A percentile compares a stretch with the other conserved stretches of the same genome.
phyloP scores from a whole-genome alignment of 768 basidiomycete species.

The Amanita muscaria region DNA sequence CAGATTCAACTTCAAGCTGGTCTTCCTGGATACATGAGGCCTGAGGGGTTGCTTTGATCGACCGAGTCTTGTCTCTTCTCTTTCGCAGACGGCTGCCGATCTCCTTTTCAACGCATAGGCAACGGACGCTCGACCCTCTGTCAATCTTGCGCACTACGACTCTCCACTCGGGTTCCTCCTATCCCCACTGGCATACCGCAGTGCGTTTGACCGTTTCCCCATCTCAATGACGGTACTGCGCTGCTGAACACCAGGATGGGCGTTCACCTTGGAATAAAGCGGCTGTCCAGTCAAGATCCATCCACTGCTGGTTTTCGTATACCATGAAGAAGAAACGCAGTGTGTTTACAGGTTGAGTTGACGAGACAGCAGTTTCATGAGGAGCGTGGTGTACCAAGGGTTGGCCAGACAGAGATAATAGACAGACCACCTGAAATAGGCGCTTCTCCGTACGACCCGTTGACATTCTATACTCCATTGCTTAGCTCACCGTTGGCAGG shows the following conservation, averaged over 20 bases:
- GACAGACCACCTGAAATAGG: conserved; percentile 56
- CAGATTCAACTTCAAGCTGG: conserved; percentile 20
- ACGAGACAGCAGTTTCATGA: conserved; percentile 24
- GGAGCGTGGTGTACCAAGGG: conserved; percentile 35
- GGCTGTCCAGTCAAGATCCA: conserved; percentile 94
- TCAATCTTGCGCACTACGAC: conserved; percentile 58
- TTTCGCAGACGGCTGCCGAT: conserved; percentile 39
- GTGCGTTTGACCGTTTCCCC: conserved; percentile 53
- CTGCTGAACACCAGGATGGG: conserved; percentile 72
- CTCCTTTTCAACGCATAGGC: conserved; percentile 43
- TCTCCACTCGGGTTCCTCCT: conserved; percentile 90
- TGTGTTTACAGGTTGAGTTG: conserved; percentile 27
- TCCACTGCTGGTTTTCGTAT: conserved; percentile 96
- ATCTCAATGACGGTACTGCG: conserved; percentile 39
- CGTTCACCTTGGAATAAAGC: conserved; percentile 85
- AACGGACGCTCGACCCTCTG: conserved; percentile 54
- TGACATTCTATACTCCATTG: too few species aligned
- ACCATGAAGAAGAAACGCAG: conserved; percentile 82
- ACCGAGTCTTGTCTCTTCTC: conserved; percentile 35
- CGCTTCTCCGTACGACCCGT: conserved; percentile 52
- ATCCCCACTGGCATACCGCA: conserved; percentile 78
- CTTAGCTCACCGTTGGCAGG: too few species aligned
- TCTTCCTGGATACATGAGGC: too few species aligned
- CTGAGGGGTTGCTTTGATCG: conserved; percentile 9
- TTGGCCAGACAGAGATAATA: conserved; percentile 49